phyloP scores from a whole-genome alignment of 441 rosid species.

The Croton laevigatus region DNA sequence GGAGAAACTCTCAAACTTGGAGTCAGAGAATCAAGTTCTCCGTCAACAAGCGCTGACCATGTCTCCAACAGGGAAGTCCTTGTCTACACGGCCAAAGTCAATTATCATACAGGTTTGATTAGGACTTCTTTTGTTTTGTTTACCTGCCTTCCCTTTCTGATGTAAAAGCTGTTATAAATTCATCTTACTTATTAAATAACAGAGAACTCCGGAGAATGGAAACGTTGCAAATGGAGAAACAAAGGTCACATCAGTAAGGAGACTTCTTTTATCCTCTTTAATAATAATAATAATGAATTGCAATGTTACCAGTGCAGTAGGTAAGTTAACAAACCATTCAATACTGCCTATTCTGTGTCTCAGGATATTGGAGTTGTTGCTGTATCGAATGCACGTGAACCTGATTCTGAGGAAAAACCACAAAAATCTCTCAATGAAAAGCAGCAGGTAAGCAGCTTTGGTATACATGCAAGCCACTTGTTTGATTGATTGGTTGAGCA shows the following conservation, averaged over 20 bases:
- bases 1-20: conserved; percentile 95
- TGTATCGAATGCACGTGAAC: conserved; percentile 56
- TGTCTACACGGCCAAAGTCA: conserved; percentile 68
- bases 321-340: conserved; percentile 21
- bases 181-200: conserved; percentile 30
- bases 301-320: neutral
- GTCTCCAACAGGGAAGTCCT: conserved; percentile 88
- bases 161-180: conserved; percentile 24
- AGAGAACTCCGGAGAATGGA: conserved; percentile 94
- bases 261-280: neutral
- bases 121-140: neutral
- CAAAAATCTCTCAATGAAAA: conserved; percentile 95
- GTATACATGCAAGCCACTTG: neutral
- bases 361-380: conserved; percentile 63
- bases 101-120: conserved; percentile 64
- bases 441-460: conserved; percentile 70
- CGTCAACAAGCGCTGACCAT: conserved; percentile 97
- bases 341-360: conserved; percentile 22
- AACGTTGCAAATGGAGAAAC: conserved; percentile 69
- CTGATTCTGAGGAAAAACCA: conserved; percentile 97
- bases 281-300: conserved; percentile 10
- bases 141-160: conserved; percentile 14
- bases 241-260: conserved; percentile 59
- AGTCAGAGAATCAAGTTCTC: conserved; percentile 98
- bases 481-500: conserved; percentile 2